phyloP scores from a whole-genome alignment of 768 basidiomycete genomes.

The Boletus vinaceobasis region DNA sequence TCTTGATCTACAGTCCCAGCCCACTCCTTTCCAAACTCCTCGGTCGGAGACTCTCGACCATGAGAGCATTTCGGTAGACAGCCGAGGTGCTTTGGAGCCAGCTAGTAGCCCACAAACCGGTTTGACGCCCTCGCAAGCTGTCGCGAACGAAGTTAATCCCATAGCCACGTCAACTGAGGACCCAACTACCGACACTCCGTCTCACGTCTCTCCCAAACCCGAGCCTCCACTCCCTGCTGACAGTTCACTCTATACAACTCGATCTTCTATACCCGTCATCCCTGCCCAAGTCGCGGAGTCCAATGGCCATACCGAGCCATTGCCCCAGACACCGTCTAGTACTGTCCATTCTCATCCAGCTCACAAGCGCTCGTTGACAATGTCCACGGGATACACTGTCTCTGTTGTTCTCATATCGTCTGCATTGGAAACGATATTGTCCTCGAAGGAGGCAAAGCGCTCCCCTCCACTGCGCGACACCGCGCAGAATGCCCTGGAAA shows the following conservation, averaged over 20 bases:
- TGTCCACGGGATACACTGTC: constrained; percentile 67
- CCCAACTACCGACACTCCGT: constrained; percentile 1
- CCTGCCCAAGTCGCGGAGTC: constrained; percentile 7
- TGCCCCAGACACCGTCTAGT: constrained; percentile 20
- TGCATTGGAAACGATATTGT: constrained; percentile 80
- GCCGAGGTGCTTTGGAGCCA: background rate
- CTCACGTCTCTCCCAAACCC: constrained; percentile 5
- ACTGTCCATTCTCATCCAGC: constrained; percentile 16
- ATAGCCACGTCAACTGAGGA: background rate
- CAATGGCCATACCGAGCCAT: constrained; percentile 14
- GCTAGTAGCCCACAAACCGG: background rate
- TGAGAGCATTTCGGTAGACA: background rate
- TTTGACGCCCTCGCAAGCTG: background rate
- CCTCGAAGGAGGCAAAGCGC: constrained; percentile 86
- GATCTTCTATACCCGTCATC: constrained; percentile 3
- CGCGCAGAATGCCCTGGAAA: constrained; percentile 75
- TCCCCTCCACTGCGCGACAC: constrained; percentile 80
- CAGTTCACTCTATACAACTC: constrained; percentile 1
- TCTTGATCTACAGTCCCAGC: constrained; percentile 3
- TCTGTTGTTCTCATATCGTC: constrained; percentile 80
- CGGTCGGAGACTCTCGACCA: background rate
- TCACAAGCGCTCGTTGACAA: constrained; percentile 58
- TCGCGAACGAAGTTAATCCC: constrained; percentile 1
- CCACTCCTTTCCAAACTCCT: constrained; percentile 2
- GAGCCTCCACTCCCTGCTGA: constrained; percentile 3